phyloP scores from a whole-genome alignment of 371 early-diverging fungal genomes.

The Aphelidium insulamus region DNA sequence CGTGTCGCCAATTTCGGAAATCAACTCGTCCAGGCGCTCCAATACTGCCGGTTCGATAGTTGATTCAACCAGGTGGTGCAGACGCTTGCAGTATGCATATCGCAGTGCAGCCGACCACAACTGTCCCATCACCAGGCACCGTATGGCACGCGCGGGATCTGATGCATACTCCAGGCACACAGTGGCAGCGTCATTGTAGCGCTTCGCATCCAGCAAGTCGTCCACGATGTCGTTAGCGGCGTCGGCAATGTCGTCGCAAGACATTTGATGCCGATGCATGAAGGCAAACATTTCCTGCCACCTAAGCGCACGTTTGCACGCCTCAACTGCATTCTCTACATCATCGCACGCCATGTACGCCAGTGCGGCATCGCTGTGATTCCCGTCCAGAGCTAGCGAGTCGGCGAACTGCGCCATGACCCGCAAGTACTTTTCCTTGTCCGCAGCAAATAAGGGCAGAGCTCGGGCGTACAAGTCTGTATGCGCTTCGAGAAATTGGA shows the following conservation, averaged over 20 bases:
- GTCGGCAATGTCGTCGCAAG: not conserved
- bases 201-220: conserved; percentile 1
- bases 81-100: too few species aligned
- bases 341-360: conserved; percentile 41
- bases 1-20: conserved; percentile 53
- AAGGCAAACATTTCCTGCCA: conserved; percentile 49
- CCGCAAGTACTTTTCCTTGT: conserved; percentile 15
- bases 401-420: conserved; percentile 39
- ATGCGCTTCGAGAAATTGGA: conserved; percentile 36
- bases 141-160: conserved; percentile 11
- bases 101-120: conserved; percentile 17
- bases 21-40: conserved; percentile 16
- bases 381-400: conserved; percentile 21
- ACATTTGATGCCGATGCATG: conserved; percentile 8
- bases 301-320: conserved; percentile 31
- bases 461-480: conserved; percentile 35
- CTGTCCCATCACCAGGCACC: conserved; percentile 8
- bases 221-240: not conserved
- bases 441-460: conserved; percentile 24
- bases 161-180: conserved; percentile 13
- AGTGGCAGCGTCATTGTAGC: conserved; percentile 11
- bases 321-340: conserved; percentile 31
- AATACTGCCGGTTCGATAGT: conserved; percentile 46
- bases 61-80: too few species aligned
- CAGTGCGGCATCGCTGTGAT: conserved; percentile 43